A percentile compares a stretch with the other conserved stretches of the same genome.
Evolutionary conservation across 148 eudicot species (phyloP).

Genomic region (Fagopyrum esculentum): DNA sequence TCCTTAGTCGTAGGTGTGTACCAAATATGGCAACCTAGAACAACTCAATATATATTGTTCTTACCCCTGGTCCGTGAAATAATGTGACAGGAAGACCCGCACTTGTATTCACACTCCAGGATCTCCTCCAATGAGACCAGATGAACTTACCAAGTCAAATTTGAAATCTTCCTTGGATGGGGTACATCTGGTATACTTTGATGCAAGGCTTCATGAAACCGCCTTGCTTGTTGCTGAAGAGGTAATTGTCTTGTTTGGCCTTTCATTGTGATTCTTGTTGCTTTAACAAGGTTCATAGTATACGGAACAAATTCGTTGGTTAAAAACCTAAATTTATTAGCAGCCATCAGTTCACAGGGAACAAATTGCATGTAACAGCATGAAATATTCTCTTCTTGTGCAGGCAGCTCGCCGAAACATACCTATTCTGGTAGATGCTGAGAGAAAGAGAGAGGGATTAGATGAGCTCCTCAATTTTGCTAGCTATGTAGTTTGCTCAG

Average conservation of each 20-base stretch:
- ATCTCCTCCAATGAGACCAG: conserved; percentile 80
- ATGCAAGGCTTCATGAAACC: conserved; percentile 75
- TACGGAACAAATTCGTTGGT: background rate
- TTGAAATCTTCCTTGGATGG: conserved; percentile 58
- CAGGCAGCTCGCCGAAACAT: conserved; percentile 75
- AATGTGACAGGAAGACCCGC: conserved; percentile 71
- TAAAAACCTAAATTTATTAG: background rate
- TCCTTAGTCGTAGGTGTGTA: background rate
- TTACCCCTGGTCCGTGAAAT: conserved; percentile 8
- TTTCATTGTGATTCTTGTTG: background rate
- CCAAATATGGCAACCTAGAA: background rate
- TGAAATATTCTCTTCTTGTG: conserved; percentile 41
- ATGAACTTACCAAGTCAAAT: conserved; percentile 52
- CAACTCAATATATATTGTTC: background rate
- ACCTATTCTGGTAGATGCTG: conserved; percentile 91
- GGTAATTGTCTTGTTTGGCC: conserved; percentile 35
- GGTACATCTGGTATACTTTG: conserved; percentile 62
- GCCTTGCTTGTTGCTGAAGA: conserved; percentile 67
- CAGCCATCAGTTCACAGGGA: conserved; percentile 1
- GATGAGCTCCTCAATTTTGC: conserved; percentile 68
- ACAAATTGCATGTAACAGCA: conserved; percentile 14
- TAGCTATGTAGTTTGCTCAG: conserved; percentile 73
- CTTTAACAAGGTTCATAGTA: background rate
- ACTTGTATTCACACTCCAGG: conserved; percentile 97
- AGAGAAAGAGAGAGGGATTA: conserved; percentile 70